Conservation (phyloP, 1,284 basidiomycete genomes). For the Puccinia coronata region DNA sequence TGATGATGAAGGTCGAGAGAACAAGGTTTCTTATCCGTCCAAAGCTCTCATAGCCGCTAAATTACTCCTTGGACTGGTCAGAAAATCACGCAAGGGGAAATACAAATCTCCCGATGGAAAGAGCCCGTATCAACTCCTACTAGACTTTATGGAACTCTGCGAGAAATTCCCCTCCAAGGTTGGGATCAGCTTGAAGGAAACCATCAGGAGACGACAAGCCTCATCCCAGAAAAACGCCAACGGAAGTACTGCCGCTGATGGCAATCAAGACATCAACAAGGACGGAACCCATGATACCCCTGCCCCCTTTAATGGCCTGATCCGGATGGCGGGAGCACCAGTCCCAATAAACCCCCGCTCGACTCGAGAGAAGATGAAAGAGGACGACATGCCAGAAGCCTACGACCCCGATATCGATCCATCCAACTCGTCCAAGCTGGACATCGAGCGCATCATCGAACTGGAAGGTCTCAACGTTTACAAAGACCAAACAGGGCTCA, state of each 20-base stretch:
- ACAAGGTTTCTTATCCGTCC: constrained; percentile 62
- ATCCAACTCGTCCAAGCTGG: constrained; percentile 70
- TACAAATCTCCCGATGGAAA: constrained; percentile 90
- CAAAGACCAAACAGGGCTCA: constrained; percentile 90
- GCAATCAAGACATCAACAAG: constrained; percentile 58
- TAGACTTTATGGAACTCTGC: constrained; percentile 88
- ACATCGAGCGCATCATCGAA: constrained; percentile 81
- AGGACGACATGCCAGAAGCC: constrained; percentile 61
- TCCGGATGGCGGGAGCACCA: constrained; percentile 74
- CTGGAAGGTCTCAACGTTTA: constrained; percentile 84
- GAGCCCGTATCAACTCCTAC: constrained; percentile 89
- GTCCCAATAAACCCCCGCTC: constrained; percentile 61
- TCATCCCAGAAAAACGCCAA: neutral
- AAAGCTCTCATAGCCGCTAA: constrained; percentile 90
- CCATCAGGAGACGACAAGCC: constrained; percentile 51
- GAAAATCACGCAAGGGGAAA: constrained; percentile 77
- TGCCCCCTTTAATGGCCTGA: constrained; percentile 64
- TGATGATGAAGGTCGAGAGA: constrained; percentile 76
- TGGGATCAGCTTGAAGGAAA: constrained; percentile 77
- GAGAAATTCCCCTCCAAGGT: constrained; percentile 90
- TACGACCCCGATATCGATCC: constrained; percentile 84
- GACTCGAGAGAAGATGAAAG: constrained; percentile 52
- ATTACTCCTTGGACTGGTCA: constrained; percentile 76
- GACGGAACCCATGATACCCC: neutral
- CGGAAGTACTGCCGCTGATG: constrained; percentile 60